Percentiles rank a stretch among this genome's conserved stretches.
Evolutionary conservation across 805 yeast genomes (phyloP).

Genomic region (Hanseniaspora singularis): DNA sequence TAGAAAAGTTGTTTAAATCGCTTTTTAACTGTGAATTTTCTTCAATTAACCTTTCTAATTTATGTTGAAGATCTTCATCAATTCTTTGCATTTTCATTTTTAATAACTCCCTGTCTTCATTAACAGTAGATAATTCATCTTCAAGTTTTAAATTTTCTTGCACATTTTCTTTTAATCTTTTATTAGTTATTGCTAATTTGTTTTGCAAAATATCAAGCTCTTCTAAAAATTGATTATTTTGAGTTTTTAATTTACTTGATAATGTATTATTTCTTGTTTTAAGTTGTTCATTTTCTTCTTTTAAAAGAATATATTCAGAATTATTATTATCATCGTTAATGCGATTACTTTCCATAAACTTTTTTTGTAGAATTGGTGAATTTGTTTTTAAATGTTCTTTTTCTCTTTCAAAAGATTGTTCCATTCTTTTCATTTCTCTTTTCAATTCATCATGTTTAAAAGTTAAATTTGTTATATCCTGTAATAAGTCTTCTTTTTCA

Average conservation of each 20-base stretch:
- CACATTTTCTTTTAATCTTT: background rate
- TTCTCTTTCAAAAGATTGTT: no score
- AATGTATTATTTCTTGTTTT: background rate
- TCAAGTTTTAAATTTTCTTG: constrained; percentile 2
- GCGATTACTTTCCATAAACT: no score
- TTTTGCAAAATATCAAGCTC: constrained; percentile 1
- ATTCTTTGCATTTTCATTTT: constrained; percentile 16
- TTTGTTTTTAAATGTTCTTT: no score
- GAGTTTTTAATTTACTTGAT: background rate
- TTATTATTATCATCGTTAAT: background rate
- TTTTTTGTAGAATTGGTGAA: no score
- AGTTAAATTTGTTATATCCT: no score
- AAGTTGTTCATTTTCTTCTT: constrained; percentile 1
- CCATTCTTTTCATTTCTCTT: no score
- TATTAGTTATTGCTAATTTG: background rate
- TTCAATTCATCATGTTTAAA: no score
- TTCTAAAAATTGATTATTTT: background rate
- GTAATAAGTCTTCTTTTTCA: no score
- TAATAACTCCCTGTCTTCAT: constrained; percentile 17
- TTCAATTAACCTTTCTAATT: constrained; percentile 16
- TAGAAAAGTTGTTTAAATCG: constrained; percentile 26
- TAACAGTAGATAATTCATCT: constrained; percentile 16
- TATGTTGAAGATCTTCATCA: constrained; percentile 9
- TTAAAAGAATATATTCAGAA: background rate
- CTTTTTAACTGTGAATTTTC: constrained; percentile 22